Evolutionary conservation across 208 protist species (phyloP).

Genomic region (Acanthamoeba triangularis): DNA sequence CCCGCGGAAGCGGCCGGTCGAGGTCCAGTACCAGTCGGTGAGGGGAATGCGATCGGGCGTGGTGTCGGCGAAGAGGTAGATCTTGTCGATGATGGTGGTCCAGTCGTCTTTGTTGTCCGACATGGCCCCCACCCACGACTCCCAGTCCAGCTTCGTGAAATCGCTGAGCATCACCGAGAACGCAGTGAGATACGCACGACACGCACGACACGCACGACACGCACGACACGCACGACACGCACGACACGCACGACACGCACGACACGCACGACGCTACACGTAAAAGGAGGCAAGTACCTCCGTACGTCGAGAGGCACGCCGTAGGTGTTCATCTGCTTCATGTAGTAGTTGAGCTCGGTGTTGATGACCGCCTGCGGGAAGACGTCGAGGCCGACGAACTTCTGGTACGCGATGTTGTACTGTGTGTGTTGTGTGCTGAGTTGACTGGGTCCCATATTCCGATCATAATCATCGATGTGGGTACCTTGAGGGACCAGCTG

Average conservation of each 20-base stretch:
- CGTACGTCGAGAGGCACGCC: constrained; percentile 80
- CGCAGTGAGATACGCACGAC: not conserved
- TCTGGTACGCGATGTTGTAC: constrained; percentile 81
- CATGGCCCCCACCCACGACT: constrained; percentile 81
- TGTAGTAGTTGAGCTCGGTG: constrained; percentile 76
- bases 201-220: too few species aligned
- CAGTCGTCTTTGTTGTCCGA: constrained; percentile 73
- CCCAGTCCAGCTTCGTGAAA: constrained; percentile 86
- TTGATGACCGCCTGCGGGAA: constrained; percentile 70
- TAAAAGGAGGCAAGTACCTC: too few species aligned
- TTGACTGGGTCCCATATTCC: too few species aligned
- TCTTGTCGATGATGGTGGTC: constrained; percentile 53
- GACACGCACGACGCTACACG: too few species aligned
- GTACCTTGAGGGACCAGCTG: constrained; percentile 77
- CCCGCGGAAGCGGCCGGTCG: constrained; percentile 33
- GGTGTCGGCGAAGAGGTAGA: constrained; percentile 75
- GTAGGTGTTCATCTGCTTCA: constrained; percentile 80
- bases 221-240: too few species aligned
- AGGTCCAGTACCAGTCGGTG: constrained; percentile 80
- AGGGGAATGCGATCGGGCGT: constrained; percentile 78
- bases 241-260: not conserved
- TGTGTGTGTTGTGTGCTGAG: too few species aligned
- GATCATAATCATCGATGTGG: too few species aligned
- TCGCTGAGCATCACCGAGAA: not conserved
- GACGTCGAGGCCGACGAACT: constrained; percentile 48